These are phyloP conservation scores for Monilinia fructigena DNA, from an alignment of 2,329 filamentous ascomycete genomes.

Conservation along the genomic window DNA sequence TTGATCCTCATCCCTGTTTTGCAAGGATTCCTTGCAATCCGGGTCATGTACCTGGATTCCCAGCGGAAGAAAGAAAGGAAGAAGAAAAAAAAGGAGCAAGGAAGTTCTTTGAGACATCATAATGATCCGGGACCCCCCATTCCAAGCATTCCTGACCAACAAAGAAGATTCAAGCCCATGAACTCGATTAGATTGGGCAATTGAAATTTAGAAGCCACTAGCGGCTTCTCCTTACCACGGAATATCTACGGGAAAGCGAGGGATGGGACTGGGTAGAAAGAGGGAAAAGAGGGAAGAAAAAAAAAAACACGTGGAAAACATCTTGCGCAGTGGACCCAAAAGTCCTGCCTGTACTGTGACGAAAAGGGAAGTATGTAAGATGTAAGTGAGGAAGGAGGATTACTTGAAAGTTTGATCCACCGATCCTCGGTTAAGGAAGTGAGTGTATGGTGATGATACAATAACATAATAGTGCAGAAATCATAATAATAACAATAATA, in stretches of 20 bases:
- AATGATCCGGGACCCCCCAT: background rate
- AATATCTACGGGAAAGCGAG: constrained; percentile 9
- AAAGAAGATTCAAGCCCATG: background rate
- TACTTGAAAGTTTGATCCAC: too few relatives aligned
- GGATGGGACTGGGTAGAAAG: background rate
- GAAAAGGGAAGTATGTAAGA: too few relatives aligned
- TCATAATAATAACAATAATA: too few relatives aligned
- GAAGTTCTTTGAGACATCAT: background rate
- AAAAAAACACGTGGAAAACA: constrained; percentile 1
- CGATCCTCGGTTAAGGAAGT: too few relatives aligned
- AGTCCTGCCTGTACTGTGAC: too few relatives aligned
- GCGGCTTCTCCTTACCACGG: background rate
- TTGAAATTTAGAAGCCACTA: background rate
- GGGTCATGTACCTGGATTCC: background rate
- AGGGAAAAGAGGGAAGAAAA: too few relatives aligned
- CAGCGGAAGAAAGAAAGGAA: background rate
- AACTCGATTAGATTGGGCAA: background rate
- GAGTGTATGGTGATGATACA: too few relatives aligned
- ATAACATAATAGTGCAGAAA: too few relatives aligned
- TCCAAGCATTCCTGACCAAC: background rate
- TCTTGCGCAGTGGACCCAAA: too few relatives aligned
- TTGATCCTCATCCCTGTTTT: background rate
- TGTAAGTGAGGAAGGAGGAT: too few relatives aligned
- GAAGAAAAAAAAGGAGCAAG: background rate
- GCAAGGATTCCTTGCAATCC: constrained; percentile 1